Base-by-base conservation (phyloP, 108 stramenopile genomes). In the Skeletonema grethae region DNA sequence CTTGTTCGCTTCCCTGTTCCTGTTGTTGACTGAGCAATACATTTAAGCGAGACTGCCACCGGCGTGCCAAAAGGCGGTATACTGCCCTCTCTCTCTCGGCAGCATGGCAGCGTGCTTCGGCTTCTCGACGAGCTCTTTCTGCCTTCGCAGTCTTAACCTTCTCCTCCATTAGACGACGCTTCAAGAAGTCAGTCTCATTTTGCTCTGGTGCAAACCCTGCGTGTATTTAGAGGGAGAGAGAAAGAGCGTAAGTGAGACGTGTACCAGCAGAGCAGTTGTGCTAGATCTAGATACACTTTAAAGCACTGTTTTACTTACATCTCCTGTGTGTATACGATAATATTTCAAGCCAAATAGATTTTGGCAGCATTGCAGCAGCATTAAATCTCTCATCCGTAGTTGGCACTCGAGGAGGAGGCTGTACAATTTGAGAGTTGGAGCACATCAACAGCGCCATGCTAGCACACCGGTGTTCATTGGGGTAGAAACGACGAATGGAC, bases 261-360 rank as follows among this genome's bases (percentile, higher is more conserved):
- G 41, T n/a, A 43, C 2, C 13, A 13, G 15, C 13, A 13, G 15
- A n/a, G 2, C 41, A 43, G 15, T 43, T 2, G 1, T 15, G 25
- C 25, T 28, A 28, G 25, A 28, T 28, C 25, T 28, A 28, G 41
- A 15, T 15, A 3, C 41, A 43, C 41, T 3, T n/a, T 2, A 43
- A 43, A 43, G 41, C 15, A 24, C 4, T 53, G 50, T 1, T 24
- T 20, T 1, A 81, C 89, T 84, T 75, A 90, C 90, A 94, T 63
- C 84, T 86, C 12, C 88, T 82, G 63, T 90, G 88, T 28, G 90
- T 92, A 58, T 78, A 95, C 3, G 93, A 92, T 43, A 95, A 38
- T 24, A 95, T 88, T 70, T 91, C 93, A 46, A 88, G 64, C 93
- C 93, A 95, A 57, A 95, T 34, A 0, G 83, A 83, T 43, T 70